A percentile compares a stretch with the other conserved stretches of the same genome.
Evolutionary conservation across 2,329 filamentous ascomycete genomes (phyloP).

Genomic region (Zymoseptoria brevis): DNA sequence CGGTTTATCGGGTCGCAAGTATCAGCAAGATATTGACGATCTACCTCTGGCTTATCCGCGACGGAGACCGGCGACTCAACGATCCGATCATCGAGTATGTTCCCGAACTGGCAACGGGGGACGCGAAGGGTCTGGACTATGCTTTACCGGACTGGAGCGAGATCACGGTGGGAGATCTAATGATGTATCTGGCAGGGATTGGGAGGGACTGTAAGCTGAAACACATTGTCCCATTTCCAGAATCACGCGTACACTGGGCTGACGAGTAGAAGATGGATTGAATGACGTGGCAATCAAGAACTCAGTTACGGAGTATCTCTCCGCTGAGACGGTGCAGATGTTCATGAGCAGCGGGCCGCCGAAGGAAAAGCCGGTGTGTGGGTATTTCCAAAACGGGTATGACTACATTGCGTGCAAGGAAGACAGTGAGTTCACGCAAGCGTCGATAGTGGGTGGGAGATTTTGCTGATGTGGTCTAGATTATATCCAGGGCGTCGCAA

Average conservation of each 20-base stretch:
- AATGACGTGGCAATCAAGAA: constrained; percentile 8
- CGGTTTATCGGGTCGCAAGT: constrained; percentile 15
- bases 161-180: constrained; percentile 40
- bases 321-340: constrained; percentile 13
- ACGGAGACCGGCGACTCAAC: constrained; percentile 12
- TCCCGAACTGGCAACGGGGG: constrained; percentile 30
- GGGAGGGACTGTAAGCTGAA: constrained; percentile 9
- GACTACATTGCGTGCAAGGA: constrained; percentile 7
- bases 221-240: too few relatives aligned
- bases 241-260: neutral
- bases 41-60: constrained; percentile 15
- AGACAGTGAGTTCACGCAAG: neutral
- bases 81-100: constrained; percentile 40
- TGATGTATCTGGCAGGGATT: constrained; percentile 41
- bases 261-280: neutral
- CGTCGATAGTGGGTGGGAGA: neutral
- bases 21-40: constrained; percentile 15
- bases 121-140: constrained; percentile 25
- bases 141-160: constrained; percentile 40
- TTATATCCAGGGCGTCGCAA: constrained; percentile 5
- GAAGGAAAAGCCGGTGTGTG: constrained; percentile 10
- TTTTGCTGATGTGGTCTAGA: neutral
- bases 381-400: constrained; percentile 8
- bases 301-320: constrained; percentile 8
- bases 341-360: constrained; percentile 29